Conservation (phyloP, 2,329 filamentous ascomycete genomes). For the Rhinocladiella mackenziei region DNA sequence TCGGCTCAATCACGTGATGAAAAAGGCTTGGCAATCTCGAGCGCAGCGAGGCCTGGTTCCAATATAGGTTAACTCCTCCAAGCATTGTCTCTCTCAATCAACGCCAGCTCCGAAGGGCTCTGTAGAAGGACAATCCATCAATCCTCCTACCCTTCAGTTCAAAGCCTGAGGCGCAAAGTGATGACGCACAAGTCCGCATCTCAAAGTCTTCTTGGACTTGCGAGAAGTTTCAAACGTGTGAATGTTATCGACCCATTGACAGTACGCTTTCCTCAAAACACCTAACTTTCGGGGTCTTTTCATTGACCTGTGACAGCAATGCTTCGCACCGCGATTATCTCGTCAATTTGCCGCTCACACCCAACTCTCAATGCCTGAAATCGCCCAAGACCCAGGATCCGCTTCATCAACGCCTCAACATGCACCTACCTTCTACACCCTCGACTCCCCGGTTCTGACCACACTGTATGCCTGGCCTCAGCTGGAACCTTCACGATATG, state of each 20-base stretch:
- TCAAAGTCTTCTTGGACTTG: slow-evolving; percentile 24
- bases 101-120: too few species aligned
- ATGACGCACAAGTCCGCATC: slow-evolving; percentile 24
- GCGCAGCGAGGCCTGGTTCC: too few species aligned
- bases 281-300: not conserved
- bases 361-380: slow-evolving; percentile 29
- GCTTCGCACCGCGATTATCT: slow-evolving; percentile 39
- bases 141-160: too few species aligned
- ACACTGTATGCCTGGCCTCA: slow-evolving; percentile 88
- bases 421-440: slow-evolving; percentile 9
- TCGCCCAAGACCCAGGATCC: slow-evolving; percentile 17
- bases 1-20: too few species aligned
- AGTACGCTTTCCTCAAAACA: slow-evolving; percentile 30
- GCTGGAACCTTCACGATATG: slow-evolving; percentile 75
- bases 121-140: too few species aligned
- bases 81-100: too few species aligned
- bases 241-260: slow-evolving; percentile 38
- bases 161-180: too few species aligned
- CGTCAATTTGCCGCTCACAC: slow-evolving; percentile 51
- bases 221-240: slow-evolving; percentile 23
- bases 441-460: slow-evolving; percentile 61
- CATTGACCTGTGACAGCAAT: slow-evolving; percentile 40
- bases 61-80: too few species aligned
- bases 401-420: slow-evolving; percentile 26
- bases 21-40: too few species aligned